Evolutionary conservation across 1,284 basidiomycete species (phyloP).

Genomic region (Cutaneotrichosporon mucoides): DNA sequence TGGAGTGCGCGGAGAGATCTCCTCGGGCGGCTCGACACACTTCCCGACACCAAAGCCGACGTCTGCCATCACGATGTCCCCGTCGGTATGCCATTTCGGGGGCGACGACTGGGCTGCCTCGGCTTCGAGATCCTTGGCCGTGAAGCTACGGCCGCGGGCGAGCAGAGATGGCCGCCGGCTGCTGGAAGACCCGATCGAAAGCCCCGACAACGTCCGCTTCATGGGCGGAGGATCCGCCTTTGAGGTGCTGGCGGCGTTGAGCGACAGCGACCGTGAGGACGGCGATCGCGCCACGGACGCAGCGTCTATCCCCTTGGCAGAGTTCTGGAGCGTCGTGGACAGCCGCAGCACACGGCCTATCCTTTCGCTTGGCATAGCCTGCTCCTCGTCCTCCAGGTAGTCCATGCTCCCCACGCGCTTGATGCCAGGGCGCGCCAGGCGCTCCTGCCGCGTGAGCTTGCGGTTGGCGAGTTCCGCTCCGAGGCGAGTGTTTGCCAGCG

Average conservation of each 20-base stretch:
- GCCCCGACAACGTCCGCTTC: constrained; percentile 6
- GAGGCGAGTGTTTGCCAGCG: constrained; percentile 35
- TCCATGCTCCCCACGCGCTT: constrained; percentile 8
- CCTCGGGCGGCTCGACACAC: not conserved
- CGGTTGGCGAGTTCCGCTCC: constrained; percentile 25
- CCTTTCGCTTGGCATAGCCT: constrained; percentile 13
- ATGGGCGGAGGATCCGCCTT: too few species aligned
- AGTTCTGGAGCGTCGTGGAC: constrained; percentile 39
- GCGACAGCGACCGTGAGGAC: not conserved
- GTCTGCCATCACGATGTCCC: too few species aligned
- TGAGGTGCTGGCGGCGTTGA: too few species aligned
- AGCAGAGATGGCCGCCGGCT: constrained; percentile 32
- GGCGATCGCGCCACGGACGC: not conserved
- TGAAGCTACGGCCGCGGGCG: constrained; percentile 46
- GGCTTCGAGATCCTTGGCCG: constrained; percentile 42
- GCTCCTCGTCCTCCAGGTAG: constrained; percentile 19
- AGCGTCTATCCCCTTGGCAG: constrained; percentile 8
- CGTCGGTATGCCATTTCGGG: too few species aligned
- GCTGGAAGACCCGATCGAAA: constrained; percentile 19
- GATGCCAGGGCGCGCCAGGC: constrained; percentile 21
- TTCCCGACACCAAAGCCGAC: not conserved
- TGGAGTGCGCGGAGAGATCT: not conserved
- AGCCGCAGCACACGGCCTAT: constrained; percentile 29
- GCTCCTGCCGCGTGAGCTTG: constrained; percentile 29
- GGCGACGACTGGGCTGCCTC: constrained; percentile 14